phyloP scores from a whole-genome alignment of 192 early-diverging fungal species.

The Coemansia umbellata region DNA sequence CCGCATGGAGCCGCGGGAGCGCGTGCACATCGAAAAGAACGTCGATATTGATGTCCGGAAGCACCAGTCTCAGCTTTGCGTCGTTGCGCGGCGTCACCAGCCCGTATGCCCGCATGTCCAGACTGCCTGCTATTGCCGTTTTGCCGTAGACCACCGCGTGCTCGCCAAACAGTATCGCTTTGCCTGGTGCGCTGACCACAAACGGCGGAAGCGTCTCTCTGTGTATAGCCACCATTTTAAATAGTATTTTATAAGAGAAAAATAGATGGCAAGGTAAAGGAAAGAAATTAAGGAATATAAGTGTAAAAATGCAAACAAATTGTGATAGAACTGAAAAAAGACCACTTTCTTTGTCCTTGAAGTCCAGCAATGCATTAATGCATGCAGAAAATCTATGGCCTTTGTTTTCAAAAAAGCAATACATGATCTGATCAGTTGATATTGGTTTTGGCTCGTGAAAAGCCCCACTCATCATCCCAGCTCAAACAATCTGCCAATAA shows the following conservation, averaged over 20 bases:
- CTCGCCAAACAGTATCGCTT: conserved; percentile 97
- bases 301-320: neutral
- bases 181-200: conserved; percentile 86
- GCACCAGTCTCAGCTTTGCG: conserved; percentile 41
- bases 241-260: neutral
- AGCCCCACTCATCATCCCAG: too few relatives aligned
- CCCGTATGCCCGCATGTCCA: conserved; percentile 73
- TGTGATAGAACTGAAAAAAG: neutral
- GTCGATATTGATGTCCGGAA: conserved; percentile 64
- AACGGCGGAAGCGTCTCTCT: conserved; percentile 22
- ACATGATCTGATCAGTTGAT: too few relatives aligned
- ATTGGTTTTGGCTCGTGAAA: too few relatives aligned
- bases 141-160: conserved; percentile 95
- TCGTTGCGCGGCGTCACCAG: conserved; percentile 56
- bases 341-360: neutral
- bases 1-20: conserved; percentile 1
- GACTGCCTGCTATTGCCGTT: conserved; percentile 76
- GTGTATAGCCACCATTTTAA: conserved; percentile 17
- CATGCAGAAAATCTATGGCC: too few relatives aligned
- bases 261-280: neutral
- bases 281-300: too few relatives aligned
- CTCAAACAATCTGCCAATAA: too few relatives aligned
- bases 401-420: too few relatives aligned
- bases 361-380: too few relatives aligned
- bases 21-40: conserved; percentile 7